These are phyloP conservation scores for Blakeslea trispora DNA, from an alignment of 371 early-diverging fungal species.

Conservation along the genomic window DNA sequence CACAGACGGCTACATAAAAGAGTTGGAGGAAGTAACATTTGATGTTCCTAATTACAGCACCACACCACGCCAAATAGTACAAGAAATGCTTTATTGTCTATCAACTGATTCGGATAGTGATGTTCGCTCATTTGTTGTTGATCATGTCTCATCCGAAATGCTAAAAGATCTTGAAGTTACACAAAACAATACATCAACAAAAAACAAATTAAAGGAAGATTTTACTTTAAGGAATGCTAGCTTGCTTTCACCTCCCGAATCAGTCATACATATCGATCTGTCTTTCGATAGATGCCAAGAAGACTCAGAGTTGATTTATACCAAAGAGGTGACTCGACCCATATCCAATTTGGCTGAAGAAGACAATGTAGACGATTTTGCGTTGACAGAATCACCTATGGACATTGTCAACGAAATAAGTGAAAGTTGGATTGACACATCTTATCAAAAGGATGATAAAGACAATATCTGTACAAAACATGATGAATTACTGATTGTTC, in stretches of 20 bases:
- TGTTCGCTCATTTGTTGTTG: slow-evolving; percentile 33
- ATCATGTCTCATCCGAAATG: slow-evolving; percentile 23
- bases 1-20: slow-evolving; percentile 14
- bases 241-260: background rate
- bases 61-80: slow-evolving; percentile 26
- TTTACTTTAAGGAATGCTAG: background rate
- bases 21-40: slow-evolving; percentile 3
- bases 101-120: slow-evolving; percentile 39
- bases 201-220: background rate
- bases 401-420: slow-evolving; percentile 7
- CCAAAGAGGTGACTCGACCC: background rate
- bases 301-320: background rate
- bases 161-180: background rate
- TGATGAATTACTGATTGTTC: background rate
- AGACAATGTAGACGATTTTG: background rate
- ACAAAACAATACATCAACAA: background rate
- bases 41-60: slow-evolving; percentile 15
- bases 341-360: background rate
- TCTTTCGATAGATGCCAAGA: background rate
- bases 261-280: background rate
- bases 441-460: background rate
- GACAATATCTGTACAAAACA: background rate
- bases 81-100: slow-evolving; percentile 33
- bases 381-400: slow-evolving; percentile 11
- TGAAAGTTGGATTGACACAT: background rate